A percentile compares a stretch with the other conserved stretches of the same genome.
These are phyloP conservation scores for Salvia sclarea DNA, from an alignment of 305 asterid genomes.

Conservation along the genomic window DNA sequence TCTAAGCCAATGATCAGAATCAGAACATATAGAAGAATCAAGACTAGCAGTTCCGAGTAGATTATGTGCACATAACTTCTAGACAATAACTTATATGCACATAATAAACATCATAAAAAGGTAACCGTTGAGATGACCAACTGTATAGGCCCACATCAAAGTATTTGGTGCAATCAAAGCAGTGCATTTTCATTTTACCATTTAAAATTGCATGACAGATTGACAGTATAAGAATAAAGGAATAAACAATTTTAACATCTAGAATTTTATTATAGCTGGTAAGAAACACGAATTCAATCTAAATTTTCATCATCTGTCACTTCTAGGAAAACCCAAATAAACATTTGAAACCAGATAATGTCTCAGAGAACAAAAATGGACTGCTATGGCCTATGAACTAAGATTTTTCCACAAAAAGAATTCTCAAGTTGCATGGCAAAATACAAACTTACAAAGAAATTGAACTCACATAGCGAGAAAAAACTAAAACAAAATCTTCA, in stretches of 20 bases:
- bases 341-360: background rate
- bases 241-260: background rate
- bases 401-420: background rate
- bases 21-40: slow-evolving; percentile 33
- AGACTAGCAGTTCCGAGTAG: background rate
- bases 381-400: background rate
- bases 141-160: background rate
- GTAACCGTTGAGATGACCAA: no score
- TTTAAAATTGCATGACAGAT: background rate
- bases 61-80: slow-evolving; percentile 1
- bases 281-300: no score
- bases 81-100: background rate
- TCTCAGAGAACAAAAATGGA: background rate
- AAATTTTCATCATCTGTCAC: no score
- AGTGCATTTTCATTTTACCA: background rate
- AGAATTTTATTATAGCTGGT: no score
- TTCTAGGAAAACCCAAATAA: no score
- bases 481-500: background rate
- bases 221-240: no score
- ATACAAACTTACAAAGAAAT: background rate
- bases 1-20: slow-evolving; percentile 52
- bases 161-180: background rate
- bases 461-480: background rate
- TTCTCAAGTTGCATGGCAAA: background rate
- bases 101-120: slow-evolving; percentile 7